Evolutionary conservation across 257 asterid species (phyloP), one percentile per base, ranked within the genome.

Genomic region (Fraxinus pennsylvanica): DNA sequence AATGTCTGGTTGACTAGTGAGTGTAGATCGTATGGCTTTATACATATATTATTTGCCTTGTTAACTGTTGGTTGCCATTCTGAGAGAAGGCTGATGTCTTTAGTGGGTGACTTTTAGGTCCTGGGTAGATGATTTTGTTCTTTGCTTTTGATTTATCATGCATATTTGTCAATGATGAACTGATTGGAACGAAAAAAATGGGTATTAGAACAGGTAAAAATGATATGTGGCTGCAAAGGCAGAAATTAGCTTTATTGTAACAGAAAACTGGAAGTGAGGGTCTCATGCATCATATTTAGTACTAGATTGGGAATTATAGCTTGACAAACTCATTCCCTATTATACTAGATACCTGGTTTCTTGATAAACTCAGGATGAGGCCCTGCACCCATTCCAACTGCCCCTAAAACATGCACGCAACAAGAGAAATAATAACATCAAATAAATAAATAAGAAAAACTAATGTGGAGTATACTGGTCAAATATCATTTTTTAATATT

Each of bases 81-180:
- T 70, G 4, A 38, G 68, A 61, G 29, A 61, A 61, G 22, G 33
- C 68, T 9, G 32, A 1, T 61, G 68, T 61, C 32, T 61, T 61
- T 4, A 21, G 8, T 15, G 13, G 29, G 39, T 72, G 30, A 72
- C 4, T 43, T 72, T 41, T 22, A 22, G 38, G 65, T 41, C 63
- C 10, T 33, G 45, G 41, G 10, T 33, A 43, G 38, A 72, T 38
- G 52, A n/a, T 70, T 70, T 0, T 72, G 59, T 27, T 70, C 30
- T 74, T 25, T 68, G 33, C 25, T 74, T 13, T 36, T 6, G 65
- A 54, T 54, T 54, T 52, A 3, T 54, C 29, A n/a, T 27, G 59
- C 21, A 50, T 75, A 38, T 30, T 71, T 59, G 63, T 73, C 73
- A 79, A 45, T 74, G 75, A 70, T 75, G 33, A 14, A 15, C 66